Percentiles rank a stretch among this genome's conserved stretches.
phyloP scores from a whole-genome alignment of 1,284 basidiomycete genomes.

The Naganishia cerealis region DNA sequence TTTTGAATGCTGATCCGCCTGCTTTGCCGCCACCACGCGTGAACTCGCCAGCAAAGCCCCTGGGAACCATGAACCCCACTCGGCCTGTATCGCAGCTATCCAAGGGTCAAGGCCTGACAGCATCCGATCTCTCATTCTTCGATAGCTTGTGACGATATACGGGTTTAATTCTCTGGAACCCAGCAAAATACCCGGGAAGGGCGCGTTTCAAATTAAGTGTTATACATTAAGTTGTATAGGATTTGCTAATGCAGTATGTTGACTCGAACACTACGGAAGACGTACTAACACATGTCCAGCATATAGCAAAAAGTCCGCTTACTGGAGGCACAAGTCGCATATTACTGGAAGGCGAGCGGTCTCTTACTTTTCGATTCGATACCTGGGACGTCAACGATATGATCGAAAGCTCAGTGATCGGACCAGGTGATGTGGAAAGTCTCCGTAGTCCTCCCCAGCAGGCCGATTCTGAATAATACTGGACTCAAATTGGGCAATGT shows the following conservation, averaged over 20 bases:
- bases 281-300: too few relatives aligned
- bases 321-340: too few relatives aligned
- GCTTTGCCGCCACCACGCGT: background rate
- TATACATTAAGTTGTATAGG: conserved; percentile 1
- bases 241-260: background rate
- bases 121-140: conserved; percentile 73
- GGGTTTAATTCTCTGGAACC: background rate
- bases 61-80: conserved; percentile 6
- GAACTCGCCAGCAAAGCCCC: background rate
- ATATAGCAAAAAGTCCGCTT: too few relatives aligned
- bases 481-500: too few relatives aligned
- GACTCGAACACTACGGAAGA: too few relatives aligned
- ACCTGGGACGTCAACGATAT: too few relatives aligned
- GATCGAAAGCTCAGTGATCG: too few relatives aligned
- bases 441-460: too few relatives aligned
- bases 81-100: conserved; percentile 40
- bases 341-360: too few relatives aligned
- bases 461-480: too few relatives aligned
- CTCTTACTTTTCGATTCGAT: too few relatives aligned
- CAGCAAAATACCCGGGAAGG: background rate
- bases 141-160: conserved; percentile 56
- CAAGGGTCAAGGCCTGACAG: conserved; percentile 59
- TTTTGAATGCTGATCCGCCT: background rate
- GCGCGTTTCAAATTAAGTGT: background rate
- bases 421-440: too few relatives aligned